Conservation (phyloP, 163 green algal genomes). For the Picocystis sp. region DNA sequence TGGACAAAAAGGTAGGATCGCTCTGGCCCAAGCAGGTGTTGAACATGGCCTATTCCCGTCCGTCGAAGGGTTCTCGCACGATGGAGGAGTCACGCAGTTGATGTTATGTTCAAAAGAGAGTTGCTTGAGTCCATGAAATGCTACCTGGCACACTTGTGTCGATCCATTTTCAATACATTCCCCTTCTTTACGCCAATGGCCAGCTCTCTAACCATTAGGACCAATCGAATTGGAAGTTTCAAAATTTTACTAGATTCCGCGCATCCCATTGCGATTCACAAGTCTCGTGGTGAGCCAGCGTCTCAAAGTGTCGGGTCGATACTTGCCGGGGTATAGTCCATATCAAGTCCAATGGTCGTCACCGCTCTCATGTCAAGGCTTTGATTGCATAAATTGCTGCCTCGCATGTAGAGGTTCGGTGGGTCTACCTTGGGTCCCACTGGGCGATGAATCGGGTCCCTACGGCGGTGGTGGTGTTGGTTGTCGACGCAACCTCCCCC, state of each 20-base stretch:
- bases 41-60: slow-evolving; percentile 68
- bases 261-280: slow-evolving; percentile 24
- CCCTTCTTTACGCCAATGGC: slow-evolving; percentile 85
- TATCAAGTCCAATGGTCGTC: slow-evolving; percentile 30
- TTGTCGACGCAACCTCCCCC: too few species aligned
- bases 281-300: slow-evolving; percentile 63
- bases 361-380: slow-evolving; percentile 85
- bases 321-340: slow-evolving; percentile 88
- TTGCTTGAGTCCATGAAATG: slow-evolving; percentile 75
- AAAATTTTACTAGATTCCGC: slow-evolving; percentile 29
- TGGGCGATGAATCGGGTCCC: slow-evolving; percentile 18
- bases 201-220: slow-evolving; percentile 90
- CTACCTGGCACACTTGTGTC: slow-evolving; percentile 96
- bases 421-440: slow-evolving; percentile 36
- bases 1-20: slow-evolving; percentile 32
- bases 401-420: slow-evolving; percentile 27
- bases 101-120: slow-evolving; percentile 49
- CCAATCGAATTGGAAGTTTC: slow-evolving; percentile 61
- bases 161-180: slow-evolving; percentile 83
- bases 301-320: slow-evolving; percentile 84
- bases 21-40: slow-evolving; percentile 93
- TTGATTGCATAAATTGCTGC: slow-evolving; percentile 81
- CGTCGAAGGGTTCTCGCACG: slow-evolving; percentile 52
- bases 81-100: slow-evolving; percentile 32
- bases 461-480: slow-evolving; percentile 11